A percentile compares a stretch with the other conserved stretches of the same genome.
These are phyloP conservation scores for Barbarea vulgaris DNA, from an alignment of 345 rosid genomes.

Conservation along the genomic window DNA sequence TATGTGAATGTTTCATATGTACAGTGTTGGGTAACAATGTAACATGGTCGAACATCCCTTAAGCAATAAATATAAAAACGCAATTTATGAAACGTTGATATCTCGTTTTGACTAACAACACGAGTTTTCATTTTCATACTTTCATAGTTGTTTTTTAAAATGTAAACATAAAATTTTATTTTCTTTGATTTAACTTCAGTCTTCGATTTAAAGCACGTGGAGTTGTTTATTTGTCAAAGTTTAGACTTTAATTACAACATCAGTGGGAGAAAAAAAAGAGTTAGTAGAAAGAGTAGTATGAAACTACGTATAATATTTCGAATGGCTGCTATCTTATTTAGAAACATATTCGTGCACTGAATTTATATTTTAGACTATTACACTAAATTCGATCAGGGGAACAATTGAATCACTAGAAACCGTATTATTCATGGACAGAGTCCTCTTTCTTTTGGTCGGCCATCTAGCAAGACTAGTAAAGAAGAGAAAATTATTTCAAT, in stretches of 20 bases:
- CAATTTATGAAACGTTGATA: no score
- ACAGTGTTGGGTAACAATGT: no score
- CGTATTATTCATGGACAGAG: neutral
- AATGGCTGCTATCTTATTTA: neutral
- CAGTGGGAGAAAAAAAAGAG: neutral
- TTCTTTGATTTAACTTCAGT: no score
- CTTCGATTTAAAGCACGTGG: no score
- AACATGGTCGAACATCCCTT: no score
- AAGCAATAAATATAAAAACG: no score
- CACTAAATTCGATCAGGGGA: neutral
- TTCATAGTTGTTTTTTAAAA: no score
- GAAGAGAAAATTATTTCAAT: neutral
- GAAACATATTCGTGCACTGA: slow-evolving; percentile 9
- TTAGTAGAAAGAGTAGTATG: neutral
- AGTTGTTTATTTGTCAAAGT: no score
- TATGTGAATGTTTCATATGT: no score
- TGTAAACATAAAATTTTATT: no score
- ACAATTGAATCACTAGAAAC: slow-evolving; percentile 9
- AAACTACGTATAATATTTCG: neutral
- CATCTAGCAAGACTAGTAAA: slow-evolving; percentile 22
- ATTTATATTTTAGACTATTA: neutral
- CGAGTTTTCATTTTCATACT: no score
- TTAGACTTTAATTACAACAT: neutral
- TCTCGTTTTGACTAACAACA: no score
- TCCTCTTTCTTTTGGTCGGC: slow-evolving; percentile 34